Percentiles rank a stretch among this genome's conserved stretches.
phyloP scores from a whole-genome alignment of 202 grass and related monocot species.

The Setaria italica region DNA sequence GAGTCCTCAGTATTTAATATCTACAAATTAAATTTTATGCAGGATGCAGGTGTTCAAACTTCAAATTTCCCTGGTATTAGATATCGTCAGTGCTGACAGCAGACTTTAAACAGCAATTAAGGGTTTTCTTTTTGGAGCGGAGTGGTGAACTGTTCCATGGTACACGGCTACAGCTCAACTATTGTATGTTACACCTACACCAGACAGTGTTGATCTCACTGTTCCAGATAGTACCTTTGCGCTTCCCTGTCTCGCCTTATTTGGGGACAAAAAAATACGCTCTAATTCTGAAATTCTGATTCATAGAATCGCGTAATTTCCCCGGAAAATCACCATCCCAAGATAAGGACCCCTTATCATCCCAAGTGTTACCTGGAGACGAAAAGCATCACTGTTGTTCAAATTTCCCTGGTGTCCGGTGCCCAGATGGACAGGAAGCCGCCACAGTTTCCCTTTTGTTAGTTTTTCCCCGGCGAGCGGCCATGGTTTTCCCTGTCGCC shows the following conservation, averaged over 20 bases:
- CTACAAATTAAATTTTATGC: not conserved
- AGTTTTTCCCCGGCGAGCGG: not conserved
- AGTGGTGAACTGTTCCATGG: not conserved
- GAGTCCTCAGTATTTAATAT: not conserved
- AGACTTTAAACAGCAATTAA: not conserved
- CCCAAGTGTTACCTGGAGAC: conserved; percentile 39
- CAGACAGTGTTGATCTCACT: not conserved
- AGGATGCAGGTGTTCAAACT: too few relatives aligned
- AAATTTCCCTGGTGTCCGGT: conserved; percentile 34
- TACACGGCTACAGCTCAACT: not conserved
- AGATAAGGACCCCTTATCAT: conserved; percentile 26
- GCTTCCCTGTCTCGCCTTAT: conserved; percentile 3
- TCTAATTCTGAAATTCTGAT: too few relatives aligned
- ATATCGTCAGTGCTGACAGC: not conserved
- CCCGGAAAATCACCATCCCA: not conserved
- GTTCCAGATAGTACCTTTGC: conserved; percentile 15
- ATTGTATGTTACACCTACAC: not conserved
- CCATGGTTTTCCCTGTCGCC: not conserved
- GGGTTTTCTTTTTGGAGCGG: not conserved
- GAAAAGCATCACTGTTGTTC: conserved; percentile 28
- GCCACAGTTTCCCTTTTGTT: conserved; percentile 12
- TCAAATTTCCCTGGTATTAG: too few relatives aligned
- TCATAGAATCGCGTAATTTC: not conserved
- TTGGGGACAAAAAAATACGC: not conserved
- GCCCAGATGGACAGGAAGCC: conserved; percentile 28